These are phyloP conservation scores for Musa itinerans DNA, from an alignment of 176 grass and related monocot species.

Conservation along the genomic window DNA sequence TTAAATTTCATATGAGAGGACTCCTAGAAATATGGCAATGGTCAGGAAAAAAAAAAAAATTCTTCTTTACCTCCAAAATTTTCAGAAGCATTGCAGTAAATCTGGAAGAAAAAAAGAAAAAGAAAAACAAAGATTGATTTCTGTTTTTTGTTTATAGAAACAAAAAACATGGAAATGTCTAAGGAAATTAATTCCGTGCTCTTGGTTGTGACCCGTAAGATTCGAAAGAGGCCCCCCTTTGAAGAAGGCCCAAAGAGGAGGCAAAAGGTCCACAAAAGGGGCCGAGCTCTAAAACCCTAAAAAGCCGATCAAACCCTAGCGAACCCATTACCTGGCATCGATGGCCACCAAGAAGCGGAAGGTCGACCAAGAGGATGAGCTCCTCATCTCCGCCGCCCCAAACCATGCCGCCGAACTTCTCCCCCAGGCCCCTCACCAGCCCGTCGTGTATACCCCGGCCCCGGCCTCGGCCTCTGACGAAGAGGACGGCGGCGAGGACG, in stretches of 20 bases:
- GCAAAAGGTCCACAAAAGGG: neutral
- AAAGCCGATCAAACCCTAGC: neutral
- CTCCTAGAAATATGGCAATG: no score
- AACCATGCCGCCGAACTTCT: neutral
- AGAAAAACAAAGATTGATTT: no score
- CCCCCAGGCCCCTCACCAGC: neutral
- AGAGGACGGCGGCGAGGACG: conserved; percentile 21
- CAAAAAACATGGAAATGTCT: no score
- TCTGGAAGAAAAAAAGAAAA: no score
- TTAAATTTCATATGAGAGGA: no score
- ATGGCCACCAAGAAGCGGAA: conserved; percentile 23
- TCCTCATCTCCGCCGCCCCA: conserved; percentile 13
- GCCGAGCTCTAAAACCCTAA: neutral
- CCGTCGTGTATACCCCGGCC: conserved; percentile 6
- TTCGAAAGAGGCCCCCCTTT: neutral
- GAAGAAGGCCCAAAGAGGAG: neutral
- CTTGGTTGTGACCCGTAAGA: no score
- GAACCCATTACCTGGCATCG: neutral
- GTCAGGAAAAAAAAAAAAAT: no score
- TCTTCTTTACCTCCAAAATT: no score
- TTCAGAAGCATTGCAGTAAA: no score
- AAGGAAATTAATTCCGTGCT: no score
- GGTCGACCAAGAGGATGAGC: conserved; percentile 21
- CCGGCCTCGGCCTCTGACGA: neutral
- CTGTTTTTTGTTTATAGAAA: no score